Base-by-base conservation (phyloP, 2,329 filamentous ascomycete genomes). In the Aspergillus viridinutans region DNA sequence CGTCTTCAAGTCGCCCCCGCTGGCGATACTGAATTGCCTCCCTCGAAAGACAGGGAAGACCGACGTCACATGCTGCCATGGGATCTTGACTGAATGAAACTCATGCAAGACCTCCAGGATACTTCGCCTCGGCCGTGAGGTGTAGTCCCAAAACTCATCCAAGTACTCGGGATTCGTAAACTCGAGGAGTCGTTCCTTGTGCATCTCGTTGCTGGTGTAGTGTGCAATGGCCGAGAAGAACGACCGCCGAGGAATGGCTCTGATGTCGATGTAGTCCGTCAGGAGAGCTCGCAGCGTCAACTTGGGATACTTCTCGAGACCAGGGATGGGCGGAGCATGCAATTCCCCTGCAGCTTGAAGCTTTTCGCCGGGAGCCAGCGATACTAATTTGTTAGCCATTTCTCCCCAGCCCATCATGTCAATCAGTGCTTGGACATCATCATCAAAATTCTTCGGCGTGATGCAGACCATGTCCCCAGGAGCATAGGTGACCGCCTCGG, bases 91-190 rank as follows among this genome's bases (percentile, higher is more conserved):
- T 0, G 85, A 88, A 45, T 89, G 83, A 66, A 99, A 99, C 65
- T 99, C 94, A 56, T 93, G 87, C 28, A 99, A 82, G 3, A 96
- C 88, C 74, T 99, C 94, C 5, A 99, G 79, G 56, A 97, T 96
- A 57, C 90, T 95, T 35, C 94, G 87, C 35, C 92, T 87, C 0
- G 93, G 90, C 8, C 94, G 86, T 0, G 92, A 92, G 1, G 94
- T 94, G 70, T 99, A 99, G 75, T 99, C 93, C 76, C 90, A 97
- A 55, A 96, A 87, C 65, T 99, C 94, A 65, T 97, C 92, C 5
- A 93, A 85, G 65, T 88, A 90, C 49, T 89, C 83, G 0, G 90
- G 85, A 65, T 89, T 84, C 1, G 86, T 87, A 66, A 99, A 94
- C 69, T 99, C 94, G 8, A 88, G 74, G 0, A 99, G 83, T 1